A percentile compares a stretch with the other conserved stretches of the same genome.
Evolutionary conservation across 208 protist genomes (phyloP).

Genomic region (Trypanosoma caninum): DNA sequence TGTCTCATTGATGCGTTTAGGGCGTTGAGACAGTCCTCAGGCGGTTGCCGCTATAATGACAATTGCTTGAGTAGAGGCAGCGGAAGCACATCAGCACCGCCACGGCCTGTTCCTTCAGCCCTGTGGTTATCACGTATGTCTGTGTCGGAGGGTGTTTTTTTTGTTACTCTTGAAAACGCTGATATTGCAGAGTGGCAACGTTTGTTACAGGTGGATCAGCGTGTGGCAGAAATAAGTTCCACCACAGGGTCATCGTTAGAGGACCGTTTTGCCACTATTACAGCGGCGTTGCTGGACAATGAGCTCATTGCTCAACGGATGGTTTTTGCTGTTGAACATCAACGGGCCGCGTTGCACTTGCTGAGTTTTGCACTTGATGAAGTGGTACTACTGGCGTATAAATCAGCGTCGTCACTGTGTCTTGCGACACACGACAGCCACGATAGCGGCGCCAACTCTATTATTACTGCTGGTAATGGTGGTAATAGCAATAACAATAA

Average conservation of each 20-base stretch:
- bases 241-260: neutral
- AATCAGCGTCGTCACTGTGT: slow-evolving; percentile 18
- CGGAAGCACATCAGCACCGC: neutral
- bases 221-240: neutral
- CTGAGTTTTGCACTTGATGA: slow-evolving; percentile 73
- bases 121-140: slow-evolving; percentile 57
- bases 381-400: slow-evolving; percentile 49
- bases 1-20: slow-evolving; percentile 28
- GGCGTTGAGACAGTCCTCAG: neutral
- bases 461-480: too few relatives aligned
- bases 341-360: slow-evolving; percentile 44
- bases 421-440: too few relatives aligned
- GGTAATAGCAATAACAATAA: too few relatives aligned
- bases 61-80: neutral
- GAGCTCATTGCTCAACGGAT: slow-evolving; percentile 52
- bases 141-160: slow-evolving; percentile 35
- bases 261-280: slow-evolving; percentile 8
- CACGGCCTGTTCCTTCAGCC: slow-evolving; percentile 15
- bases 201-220: slow-evolving; percentile 16
- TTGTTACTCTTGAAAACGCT: slow-evolving; percentile 26
- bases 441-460: too few relatives aligned
- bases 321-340: slow-evolving; percentile 69
- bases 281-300: slow-evolving; percentile 16
- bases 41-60: neutral
- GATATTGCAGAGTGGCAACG: slow-evolving; percentile 13